phyloP scores from a whole-genome alignment of 306 rosid genomes.

The Cicer pinnatifidum region DNA sequence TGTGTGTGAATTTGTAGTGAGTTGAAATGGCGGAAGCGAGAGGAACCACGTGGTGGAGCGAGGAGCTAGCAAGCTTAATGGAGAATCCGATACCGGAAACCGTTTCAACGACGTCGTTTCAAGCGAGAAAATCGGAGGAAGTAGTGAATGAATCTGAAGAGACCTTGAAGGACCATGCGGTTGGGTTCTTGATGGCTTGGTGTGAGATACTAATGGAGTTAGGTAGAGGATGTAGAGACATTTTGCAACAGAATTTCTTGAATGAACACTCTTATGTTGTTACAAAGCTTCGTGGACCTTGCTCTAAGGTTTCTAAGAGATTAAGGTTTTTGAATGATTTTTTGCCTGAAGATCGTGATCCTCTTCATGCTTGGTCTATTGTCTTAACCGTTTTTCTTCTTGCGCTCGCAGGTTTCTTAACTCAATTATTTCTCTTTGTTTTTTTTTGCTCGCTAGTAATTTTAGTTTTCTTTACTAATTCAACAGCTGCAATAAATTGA shows the following conservation, averaged over 20 bases:
- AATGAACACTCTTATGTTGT: slow-evolving; percentile 69
- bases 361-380: slow-evolving; percentile 84
- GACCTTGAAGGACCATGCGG: slow-evolving; percentile 78
- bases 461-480: slow-evolving; percentile 11
- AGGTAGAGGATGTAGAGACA: slow-evolving; percentile 79
- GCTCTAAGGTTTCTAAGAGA: slow-evolving; percentile 61
- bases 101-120: slow-evolving; percentile 50
- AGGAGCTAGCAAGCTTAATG: slow-evolving; percentile 22
- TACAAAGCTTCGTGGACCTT: slow-evolving; percentile 68
- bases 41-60: slow-evolving; percentile 33
- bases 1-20: too few relatives aligned
- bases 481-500: background rate
- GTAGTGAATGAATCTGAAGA: slow-evolving; percentile 55
- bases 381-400: slow-evolving; percentile 74
- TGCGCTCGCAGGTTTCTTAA: slow-evolving; percentile 69
- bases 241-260: slow-evolving; percentile 72
- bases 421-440: background rate
- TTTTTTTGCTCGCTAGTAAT: background rate
- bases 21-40: slow-evolving; percentile 25
- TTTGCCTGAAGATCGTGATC: slow-evolving; percentile 98
- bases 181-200: slow-evolving; percentile 86
- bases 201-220: slow-evolving; percentile 83
- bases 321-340: slow-evolving; percentile 75
- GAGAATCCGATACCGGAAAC: slow-evolving; percentile 9
- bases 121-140: slow-evolving; percentile 40